phyloP scores from a whole-genome alignment of 1,284 basidiomycete genomes.

The Megacollybia platyphylla region DNA sequence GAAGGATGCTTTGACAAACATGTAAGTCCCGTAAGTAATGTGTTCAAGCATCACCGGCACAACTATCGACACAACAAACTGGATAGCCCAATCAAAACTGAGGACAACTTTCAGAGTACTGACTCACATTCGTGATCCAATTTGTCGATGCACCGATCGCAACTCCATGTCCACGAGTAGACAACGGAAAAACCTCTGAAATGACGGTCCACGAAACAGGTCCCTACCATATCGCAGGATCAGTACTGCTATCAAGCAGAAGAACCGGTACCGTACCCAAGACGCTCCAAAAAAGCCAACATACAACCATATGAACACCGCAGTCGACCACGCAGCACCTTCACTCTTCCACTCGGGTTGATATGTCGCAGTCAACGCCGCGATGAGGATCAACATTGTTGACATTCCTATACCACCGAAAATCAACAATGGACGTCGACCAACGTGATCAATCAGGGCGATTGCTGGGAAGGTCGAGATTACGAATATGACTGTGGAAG shows the following conservation, averaged over 20 bases:
- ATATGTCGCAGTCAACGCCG: slow-evolving; percentile 16
- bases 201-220: slow-evolving; percentile 14
- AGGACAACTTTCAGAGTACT: background rate
- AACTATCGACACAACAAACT: slow-evolving; percentile 12
- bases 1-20: slow-evolving; percentile 6
- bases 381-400: slow-evolving; percentile 13
- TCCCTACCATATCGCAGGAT: slow-evolving; percentile 6
- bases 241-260: background rate
- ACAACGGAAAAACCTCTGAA: slow-evolving; percentile 14
- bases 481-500: slow-evolving; percentile 10
- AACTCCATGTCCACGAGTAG: slow-evolving; percentile 13
- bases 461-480: slow-evolving; percentile 13
- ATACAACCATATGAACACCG: slow-evolving; percentile 20
- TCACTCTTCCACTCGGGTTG: slow-evolving; percentile 12
- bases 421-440: slow-evolving; percentile 12
- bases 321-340: slow-evolving; percentile 15
- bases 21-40: slow-evolving; percentile 13
- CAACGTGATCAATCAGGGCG: slow-evolving; percentile 12
- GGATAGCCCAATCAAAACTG: background rate
- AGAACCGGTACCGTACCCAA: slow-evolving; percentile 9
- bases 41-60: slow-evolving; percentile 12
- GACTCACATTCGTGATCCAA: slow-evolving; percentile 13
- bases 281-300: slow-evolving; percentile 12
- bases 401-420: slow-evolving; percentile 15
- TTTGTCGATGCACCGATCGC: slow-evolving; percentile 13